Evolutionary conservation across 805 yeast species (phyloP).

Genomic region (Candida oleophila): DNA sequence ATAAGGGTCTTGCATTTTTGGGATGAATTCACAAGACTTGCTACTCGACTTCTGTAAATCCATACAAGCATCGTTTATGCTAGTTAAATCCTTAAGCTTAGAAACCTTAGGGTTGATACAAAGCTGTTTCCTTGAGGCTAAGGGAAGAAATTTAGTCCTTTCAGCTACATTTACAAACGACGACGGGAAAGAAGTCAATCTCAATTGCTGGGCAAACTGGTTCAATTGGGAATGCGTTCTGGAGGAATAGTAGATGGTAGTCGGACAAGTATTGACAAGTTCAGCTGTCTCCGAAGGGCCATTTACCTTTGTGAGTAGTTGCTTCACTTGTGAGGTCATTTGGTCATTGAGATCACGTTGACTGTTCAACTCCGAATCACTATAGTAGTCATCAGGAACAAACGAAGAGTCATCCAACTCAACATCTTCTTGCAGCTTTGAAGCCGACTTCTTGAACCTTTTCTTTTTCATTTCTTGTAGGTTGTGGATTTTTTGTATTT

Average conservation of each 20-base stretch:
- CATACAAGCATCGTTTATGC: conserved; percentile 77
- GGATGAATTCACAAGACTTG: conserved; percentile 24
- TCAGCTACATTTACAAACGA: conserved; percentile 50
- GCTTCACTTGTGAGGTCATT: conserved; percentile 48
- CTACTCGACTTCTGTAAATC: conserved; percentile 50
- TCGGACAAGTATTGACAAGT: conserved; percentile 27
- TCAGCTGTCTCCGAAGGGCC: conserved; percentile 17
- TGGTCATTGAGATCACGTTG: conserved; percentile 23
- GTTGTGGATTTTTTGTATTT: conserved; percentile 12
- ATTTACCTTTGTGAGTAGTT: conserved; percentile 45
- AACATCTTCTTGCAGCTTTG: background rate
- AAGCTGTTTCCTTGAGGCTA: conserved; percentile 83
- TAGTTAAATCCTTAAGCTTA: conserved; percentile 44
- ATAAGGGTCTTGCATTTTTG: conserved; percentile 17
- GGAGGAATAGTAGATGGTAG: conserved; percentile 66
- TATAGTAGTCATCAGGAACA: conserved; percentile 36
- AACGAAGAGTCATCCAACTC: conserved; percentile 14
- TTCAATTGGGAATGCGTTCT: conserved; percentile 87
- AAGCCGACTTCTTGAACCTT: conserved; percentile 7
- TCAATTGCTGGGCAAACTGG: conserved; percentile 76
- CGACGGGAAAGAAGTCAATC: conserved; percentile 62
- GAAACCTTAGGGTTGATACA: conserved; percentile 71
- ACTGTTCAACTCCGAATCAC: conserved; percentile 21
- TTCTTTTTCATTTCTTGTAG: conserved; percentile 10
- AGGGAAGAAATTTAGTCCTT: conserved; percentile 62